Evolutionary conservation across 768 basidiomycete species (phyloP).

Genomic region (Wakefieldia striispora): DNA sequence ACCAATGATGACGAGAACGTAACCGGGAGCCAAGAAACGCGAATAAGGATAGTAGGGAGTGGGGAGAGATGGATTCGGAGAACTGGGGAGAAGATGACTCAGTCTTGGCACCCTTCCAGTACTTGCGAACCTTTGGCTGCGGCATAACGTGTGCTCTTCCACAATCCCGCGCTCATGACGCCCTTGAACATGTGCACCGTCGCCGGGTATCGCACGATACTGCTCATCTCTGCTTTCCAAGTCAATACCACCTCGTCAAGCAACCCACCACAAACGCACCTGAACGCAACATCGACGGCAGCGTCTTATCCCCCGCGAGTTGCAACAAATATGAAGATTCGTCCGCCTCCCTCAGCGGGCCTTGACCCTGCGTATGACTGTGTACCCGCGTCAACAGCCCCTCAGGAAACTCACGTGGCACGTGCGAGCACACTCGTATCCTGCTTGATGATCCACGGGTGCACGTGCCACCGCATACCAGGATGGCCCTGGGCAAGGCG

Average conservation of each 20-base stretch:
- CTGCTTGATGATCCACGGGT: slow-evolving; percentile 61
- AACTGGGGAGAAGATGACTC: no score
- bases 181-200: slow-evolving; percentile 85
- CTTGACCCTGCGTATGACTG: slow-evolving; percentile 29
- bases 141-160: slow-evolving; percentile 75
- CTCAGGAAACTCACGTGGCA: slow-evolving; percentile 74
- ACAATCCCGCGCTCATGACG: slow-evolving; percentile 74
- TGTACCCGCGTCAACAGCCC: slow-evolving; percentile 59
- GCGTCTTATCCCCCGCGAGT: slow-evolving; percentile 60
- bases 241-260: background rate
- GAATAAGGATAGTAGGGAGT: no score
- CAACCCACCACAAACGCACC: slow-evolving; percentile 38
- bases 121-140: slow-evolving; percentile 80
- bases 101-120: slow-evolving; percentile 75
- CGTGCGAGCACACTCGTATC: slow-evolving; percentile 67
- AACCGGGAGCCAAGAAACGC: no score
- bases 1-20: no score
- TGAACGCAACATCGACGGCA: slow-evolving; percentile 51
- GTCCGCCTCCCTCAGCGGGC: slow-evolving; percentile 54
- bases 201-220: slow-evolving; percentile 81
- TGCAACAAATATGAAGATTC: slow-evolving; percentile 75
- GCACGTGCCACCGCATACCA: slow-evolving; percentile 71
- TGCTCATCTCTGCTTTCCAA: slow-evolving; percentile 50
- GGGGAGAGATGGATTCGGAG: no score
- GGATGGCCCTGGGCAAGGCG: slow-evolving; percentile 74